Evolutionary conservation across 495 filamentous ascomycete genomes (phyloP).

Genomic region (Pyronema omphalodes): DNA sequence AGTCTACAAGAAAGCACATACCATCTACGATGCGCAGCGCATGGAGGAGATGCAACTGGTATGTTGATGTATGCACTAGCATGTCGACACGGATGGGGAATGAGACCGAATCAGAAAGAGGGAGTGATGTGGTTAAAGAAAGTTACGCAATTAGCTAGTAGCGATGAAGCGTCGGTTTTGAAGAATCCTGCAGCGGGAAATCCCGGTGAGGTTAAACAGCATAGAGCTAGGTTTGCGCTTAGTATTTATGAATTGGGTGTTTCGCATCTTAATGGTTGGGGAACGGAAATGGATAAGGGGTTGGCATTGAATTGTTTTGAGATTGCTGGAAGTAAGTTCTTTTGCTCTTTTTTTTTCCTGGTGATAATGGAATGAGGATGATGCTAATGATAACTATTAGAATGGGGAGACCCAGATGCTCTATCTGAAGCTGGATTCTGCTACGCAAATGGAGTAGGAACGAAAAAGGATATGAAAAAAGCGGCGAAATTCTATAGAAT

Average conservation of each 20-base stretch:
- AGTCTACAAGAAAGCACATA: conserved; percentile 82
- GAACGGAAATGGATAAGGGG: conserved; percentile 76
- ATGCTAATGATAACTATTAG: conserved; percentile 20
- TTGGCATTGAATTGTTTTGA: conserved; percentile 86
- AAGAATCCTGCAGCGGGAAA: conserved; percentile 32
- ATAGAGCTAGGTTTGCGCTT: conserved; percentile 79
- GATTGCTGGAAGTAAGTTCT: conserved; percentile 61
- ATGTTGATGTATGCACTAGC: conserved; percentile 94
- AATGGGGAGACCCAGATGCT: conserved; percentile 92
- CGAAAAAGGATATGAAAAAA: conserved; percentile 91
- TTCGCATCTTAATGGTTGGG: conserved; percentile 97
- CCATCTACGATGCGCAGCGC: conserved; percentile 78
- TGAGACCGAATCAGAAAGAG: conserved; percentile 75
- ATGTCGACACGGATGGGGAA: conserved; percentile 96
- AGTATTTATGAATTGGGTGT: conserved; percentile 92
- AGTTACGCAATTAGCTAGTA: conserved; percentile 65
- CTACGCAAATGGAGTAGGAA: conserved; percentile 67
- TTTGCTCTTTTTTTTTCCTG: not conserved
- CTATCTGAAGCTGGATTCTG: conserved; percentile 77
- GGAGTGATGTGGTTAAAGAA: conserved; percentile 79
- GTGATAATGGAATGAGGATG: too few relatives aligned
- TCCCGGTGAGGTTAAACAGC: conserved; percentile 54
- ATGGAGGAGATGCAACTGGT: conserved; percentile 64
- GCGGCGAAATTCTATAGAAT: conserved; percentile 77
- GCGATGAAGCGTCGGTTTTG: conserved; percentile 70